Evolutionary conservation across 345 rosid species (phyloP), one percentile per base, ranked within the genome.

Genomic region (Abelmoschus esculentus): DNA sequence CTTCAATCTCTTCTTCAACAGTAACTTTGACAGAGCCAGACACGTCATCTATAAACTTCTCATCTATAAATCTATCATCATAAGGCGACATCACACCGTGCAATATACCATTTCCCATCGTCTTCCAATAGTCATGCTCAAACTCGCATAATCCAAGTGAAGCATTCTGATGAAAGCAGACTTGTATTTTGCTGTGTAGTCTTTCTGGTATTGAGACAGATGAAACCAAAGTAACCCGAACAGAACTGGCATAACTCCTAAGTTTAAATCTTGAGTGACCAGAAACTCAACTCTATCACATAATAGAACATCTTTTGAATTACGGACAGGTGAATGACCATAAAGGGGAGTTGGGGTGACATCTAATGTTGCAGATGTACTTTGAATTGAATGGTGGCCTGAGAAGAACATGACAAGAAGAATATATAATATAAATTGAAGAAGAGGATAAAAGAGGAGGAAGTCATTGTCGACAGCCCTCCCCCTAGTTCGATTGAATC

Each of bases 81-180:
- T 86, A 91, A 32, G 99, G 96, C 22, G 99, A 89, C 90, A 88
- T 84, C 55, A 77, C 75, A 66, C 82, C 77, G 59, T 75, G 80
- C 97, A 90, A 91, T 14, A 71, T 4, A 1, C 88, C 93, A 19
- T 75, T 93, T 15, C 84, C 91, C 68, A 91, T 55, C 57, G 74
- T 63, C 76, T 70, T 87, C 99, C 97, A 95, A 67, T 84, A 84
- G 59, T 87, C 79, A 72, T 82, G 83, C 70, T 77, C 88, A 73
- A 96, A 93, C 60, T 77, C 76, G 53, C 97, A 93, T 54, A 82
- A 71, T 60, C 83, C 84, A 69, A 78, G 85, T 7, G 99, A 86
- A 80, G 81, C 85, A 79, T 95, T 91, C 84, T 87, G 73, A 73
- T 89, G 97, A 76, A 86, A 80, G 71, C 97, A 95, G 71, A 91